Percentiles rank a stretch among this genome's conserved stretches.
phyloP scores from a whole-genome alignment of 2,329 filamentous ascomycete genomes.

The Xylaria multiplex region DNA sequence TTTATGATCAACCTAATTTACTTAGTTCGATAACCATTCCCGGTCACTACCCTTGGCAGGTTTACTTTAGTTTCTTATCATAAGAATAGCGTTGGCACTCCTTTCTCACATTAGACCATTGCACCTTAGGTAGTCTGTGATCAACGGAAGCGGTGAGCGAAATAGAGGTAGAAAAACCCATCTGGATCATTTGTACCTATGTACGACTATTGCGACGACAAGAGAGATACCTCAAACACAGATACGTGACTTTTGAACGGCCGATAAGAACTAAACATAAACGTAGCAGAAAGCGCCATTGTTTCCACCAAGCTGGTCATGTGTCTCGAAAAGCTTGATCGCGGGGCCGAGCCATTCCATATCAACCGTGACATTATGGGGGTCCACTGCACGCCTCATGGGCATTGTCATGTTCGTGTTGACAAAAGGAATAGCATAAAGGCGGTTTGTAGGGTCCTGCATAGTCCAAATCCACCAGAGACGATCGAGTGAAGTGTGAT shows the following conservation, averaged over 20 bases:
- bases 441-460: slow-evolving; percentile 51
- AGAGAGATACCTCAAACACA: background rate
- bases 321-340: slow-evolving; percentile 45
- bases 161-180: background rate
- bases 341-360: slow-evolving; percentile 47
- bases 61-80: background rate
- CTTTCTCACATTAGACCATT: too few species aligned
- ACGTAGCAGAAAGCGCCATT: slow-evolving; percentile 46
- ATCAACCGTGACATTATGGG: slow-evolving; percentile 41
- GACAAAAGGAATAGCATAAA: slow-evolving; percentile 46
- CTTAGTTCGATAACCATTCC: background rate
- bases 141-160: background rate
- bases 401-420: slow-evolving; percentile 42
- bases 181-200: slow-evolving; percentile 8
- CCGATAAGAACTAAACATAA: slow-evolving; percentile 40
- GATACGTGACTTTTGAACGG: background rate
- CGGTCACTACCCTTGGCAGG: background rate
- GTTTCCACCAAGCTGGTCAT: slow-evolving; percentile 46
- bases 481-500: slow-evolving; percentile 53
- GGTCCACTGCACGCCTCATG: slow-evolving; percentile 39
- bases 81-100: background rate
- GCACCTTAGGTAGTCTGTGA: too few species aligned
- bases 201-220: background rate
- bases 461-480: slow-evolving; percentile 57
- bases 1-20: too few species aligned